Evolutionary conservation across 345 rosid species (phyloP), one percentile per base, ranked within the genome.

Genomic region (Clausena lansium): DNA sequence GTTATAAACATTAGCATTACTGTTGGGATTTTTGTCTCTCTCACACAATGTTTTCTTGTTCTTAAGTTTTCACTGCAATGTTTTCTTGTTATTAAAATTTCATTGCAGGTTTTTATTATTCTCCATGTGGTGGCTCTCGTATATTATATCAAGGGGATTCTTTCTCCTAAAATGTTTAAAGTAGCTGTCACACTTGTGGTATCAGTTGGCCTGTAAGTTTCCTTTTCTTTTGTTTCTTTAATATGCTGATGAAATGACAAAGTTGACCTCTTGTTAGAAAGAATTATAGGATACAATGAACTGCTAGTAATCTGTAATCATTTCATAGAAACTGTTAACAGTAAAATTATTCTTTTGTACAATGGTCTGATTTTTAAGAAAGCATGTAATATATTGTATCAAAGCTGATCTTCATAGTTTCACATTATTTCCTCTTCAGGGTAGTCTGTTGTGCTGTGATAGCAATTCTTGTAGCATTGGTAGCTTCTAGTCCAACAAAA

Each of bases 401-500:
- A n/a, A 63, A 45, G 77, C 65, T 70, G 52, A 83, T 80, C 71
- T 55, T 41, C 36, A 54, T 60, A 25, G 64, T 55, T 82, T 20
- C 71, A 73, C 64, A 72, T 69, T 82, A 15, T 85, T 63, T 82
- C 17, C 70, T 83, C 74, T 81, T 70, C 95, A 96, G 99, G 92
- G 87, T 82, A 54, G 90, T 94, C 50, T 94, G 98, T 80, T 80
- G 85, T 79, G 88, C 93, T 58, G 93, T 81, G 78, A 76, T 94
- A 79, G 98, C 92, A 73, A 81, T 94, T 86, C 97, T 96, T 63
- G 77, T 93, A 79, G 98, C 99, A 67, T 22, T 97, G 89, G 98
- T 97, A 62, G 99, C 99, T 87, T 91, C 99, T 80, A 97, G 99
- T 80, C 99, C 99, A 81, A 97, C 99, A 39, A 88, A 71, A 89